phyloP scores from a whole-genome alignment of 2,329 filamentous ascomycete species.

The Verticillium alfalfae region DNA sequence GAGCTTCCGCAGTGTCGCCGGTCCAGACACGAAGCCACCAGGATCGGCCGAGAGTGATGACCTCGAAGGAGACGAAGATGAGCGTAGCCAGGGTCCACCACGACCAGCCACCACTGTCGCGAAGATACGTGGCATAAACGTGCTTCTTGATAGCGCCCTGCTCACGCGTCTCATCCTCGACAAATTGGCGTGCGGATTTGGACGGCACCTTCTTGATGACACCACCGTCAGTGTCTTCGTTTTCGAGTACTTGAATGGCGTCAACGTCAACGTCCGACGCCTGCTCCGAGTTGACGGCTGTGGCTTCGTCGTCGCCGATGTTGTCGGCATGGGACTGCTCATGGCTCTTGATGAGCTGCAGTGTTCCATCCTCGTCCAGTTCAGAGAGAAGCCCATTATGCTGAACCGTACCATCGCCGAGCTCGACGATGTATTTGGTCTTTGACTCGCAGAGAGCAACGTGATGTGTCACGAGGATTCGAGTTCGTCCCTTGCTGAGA shows the following conservation, averaged over 20 bases:
- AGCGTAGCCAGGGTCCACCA: slow-evolving; percentile 53
- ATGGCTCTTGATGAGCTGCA: slow-evolving; percentile 52
- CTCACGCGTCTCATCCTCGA: slow-evolving; percentile 70
- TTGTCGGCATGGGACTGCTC: slow-evolving; percentile 23
- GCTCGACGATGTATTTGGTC: slow-evolving; percentile 68
- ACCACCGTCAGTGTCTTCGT: slow-evolving; percentile 29
- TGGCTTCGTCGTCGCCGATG: slow-evolving; percentile 19
- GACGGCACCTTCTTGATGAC: slow-evolving; percentile 44
- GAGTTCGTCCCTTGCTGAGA: slow-evolving; percentile 62
- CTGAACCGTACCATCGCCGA: slow-evolving; percentile 62
- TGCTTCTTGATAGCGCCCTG: slow-evolving; percentile 61
- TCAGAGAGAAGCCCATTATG: slow-evolving; percentile 61
- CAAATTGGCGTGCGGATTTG: slow-evolving; percentile 61
- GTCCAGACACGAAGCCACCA: slow-evolving; percentile 66
- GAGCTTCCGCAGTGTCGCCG: slow-evolving; percentile 29
- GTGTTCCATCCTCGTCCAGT: slow-evolving; percentile 49
- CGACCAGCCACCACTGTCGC: slow-evolving; percentile 56
- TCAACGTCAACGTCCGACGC: slow-evolving; percentile 25
- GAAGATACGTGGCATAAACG: slow-evolving; percentile 65
- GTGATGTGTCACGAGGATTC: slow-evolving; percentile 78
- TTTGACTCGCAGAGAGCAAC: slow-evolving; percentile 64
- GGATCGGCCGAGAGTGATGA: slow-evolving; percentile 49
- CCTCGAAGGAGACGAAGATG: slow-evolving; percentile 50
- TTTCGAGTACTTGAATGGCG: slow-evolving; percentile 18
- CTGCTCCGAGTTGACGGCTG: slow-evolving; percentile 50